Conservation (phyloP, 192 early-diverging fungal genomes). For the Piromyces finnis region DNA sequence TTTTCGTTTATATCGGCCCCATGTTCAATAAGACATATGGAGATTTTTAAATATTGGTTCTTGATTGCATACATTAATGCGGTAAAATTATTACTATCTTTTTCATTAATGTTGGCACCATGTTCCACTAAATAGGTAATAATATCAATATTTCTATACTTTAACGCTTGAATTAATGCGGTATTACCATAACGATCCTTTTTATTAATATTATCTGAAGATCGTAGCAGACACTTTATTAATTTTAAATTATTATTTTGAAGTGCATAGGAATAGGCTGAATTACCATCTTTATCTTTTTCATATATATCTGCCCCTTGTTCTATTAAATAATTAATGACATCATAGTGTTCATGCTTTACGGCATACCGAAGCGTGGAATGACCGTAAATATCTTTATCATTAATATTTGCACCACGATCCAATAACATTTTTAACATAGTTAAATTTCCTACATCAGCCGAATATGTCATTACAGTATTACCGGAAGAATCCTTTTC, state of each 20-base stretch:
- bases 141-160: not conserved
- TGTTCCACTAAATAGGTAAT: not conserved
- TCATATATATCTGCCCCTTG: not conserved
- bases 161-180: not conserved
- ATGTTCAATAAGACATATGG: not conserved
- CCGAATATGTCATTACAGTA: not conserved
- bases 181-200: not conserved
- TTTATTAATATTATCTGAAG: not conserved
- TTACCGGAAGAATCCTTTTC: not conserved
- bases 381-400: not conserved
- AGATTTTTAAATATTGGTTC: not conserved
- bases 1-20: not conserved
- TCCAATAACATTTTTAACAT: not conserved
- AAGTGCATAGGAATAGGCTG: not conserved
- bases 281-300: not conserved
- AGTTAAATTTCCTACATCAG: not conserved
- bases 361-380: not conserved
- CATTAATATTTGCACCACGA: not conserved
- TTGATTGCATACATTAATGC: not conserved
- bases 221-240: not conserved
- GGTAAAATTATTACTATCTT: not conserved
- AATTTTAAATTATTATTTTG: not conserved
- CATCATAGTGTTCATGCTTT: not conserved
- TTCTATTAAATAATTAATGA: not conserved
- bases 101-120: not conserved